Evolutionary conservation across 768 basidiomycete species (phyloP), one percentile per base, ranked within the genome.

Genomic region (Asterophora parasitica): DNA sequence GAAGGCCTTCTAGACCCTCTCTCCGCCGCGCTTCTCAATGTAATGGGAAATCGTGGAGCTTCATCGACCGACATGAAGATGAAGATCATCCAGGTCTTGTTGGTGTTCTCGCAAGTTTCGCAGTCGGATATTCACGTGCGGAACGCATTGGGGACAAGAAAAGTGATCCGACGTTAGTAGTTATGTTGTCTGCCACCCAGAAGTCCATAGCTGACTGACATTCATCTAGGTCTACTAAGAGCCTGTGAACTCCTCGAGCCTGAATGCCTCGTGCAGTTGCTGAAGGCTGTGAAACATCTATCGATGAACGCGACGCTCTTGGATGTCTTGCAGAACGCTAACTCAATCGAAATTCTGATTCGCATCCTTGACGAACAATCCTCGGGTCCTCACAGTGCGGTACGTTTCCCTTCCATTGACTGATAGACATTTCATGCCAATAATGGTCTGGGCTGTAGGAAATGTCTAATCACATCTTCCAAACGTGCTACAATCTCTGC

Each of bases 381-480:
- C 27, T 74, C 82, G 8, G 86, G 91, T 1, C 78, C 81, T 0
- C 85, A 92, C 56, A 84, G 81, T 60, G 85, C 92, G 9, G 94
- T 92, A 59, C 45, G 84, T 71, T 4, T 15, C 53, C 33, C 19
- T 33, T n/a, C 27, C 7, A 28, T 47, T 15, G 26, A 20, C 5
- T 19, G 31, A 35, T 39, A 43, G 23, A 31, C 30, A 31, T 12
- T 3, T 31, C 8, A 9, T 31, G 9, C 16, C 10, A 4, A n/a
- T 31, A 27, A 46, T 60, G 19, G 46, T 19, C 20, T 40, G 38
- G 28, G 4, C 30, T 28, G 19, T 60, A 97, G 92, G 95, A 99
- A 79, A 88, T 97, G 66, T 86, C 91, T 42, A 98, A 97, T 54
- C 92, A 97, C 58, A 83, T 96, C 50, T 93, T 98, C 77, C 94